Percentiles rank a stretch among this genome's conserved stretches.
Conservation (phyloP, 441 rosid species). For the Euphorbia schlechtendalii region DNA sequence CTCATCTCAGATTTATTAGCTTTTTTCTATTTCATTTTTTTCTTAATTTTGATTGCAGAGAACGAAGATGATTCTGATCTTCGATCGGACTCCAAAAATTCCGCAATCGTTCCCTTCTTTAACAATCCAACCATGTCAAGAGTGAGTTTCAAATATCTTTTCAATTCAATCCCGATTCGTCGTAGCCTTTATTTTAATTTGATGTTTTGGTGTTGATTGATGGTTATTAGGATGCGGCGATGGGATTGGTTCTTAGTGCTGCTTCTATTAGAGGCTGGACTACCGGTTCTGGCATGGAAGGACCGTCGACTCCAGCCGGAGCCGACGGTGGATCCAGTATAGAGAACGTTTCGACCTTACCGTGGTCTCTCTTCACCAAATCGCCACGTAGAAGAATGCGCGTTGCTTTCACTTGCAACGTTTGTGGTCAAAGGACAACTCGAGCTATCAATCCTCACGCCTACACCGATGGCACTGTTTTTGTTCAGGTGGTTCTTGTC, state of each 20-base stretch:
- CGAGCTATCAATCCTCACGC: slow-evolving; percentile 86
- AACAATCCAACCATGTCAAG: slow-evolving; percentile 45
- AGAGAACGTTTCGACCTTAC: slow-evolving; percentile 73
- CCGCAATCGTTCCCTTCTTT: slow-evolving; percentile 59
- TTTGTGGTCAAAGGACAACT: slow-evolving; percentile 84
- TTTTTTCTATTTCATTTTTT: too few relatives aligned
- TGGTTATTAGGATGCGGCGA: slow-evolving; percentile 65
- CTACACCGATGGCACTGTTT: slow-evolving; percentile 82
- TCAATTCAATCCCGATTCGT: too few relatives aligned
- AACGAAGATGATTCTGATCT: slow-evolving; percentile 28
- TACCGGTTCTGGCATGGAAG: slow-evolving; percentile 93
- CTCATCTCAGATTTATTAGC: background rate
- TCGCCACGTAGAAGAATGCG: slow-evolving; percentile 96
- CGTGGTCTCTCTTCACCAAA: slow-evolving; percentile 88
- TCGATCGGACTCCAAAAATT: slow-evolving; percentile 43
- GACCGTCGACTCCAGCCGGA: slow-evolving; percentile 62
- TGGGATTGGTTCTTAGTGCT: slow-evolving; percentile 84
- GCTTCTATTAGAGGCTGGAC: slow-evolving; percentile 91
- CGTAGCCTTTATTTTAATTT: too few relatives aligned
- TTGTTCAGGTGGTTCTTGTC: slow-evolving; percentile 54
- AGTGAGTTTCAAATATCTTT: background rate
- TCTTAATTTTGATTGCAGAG: too few relatives aligned
- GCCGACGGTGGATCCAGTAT: slow-evolving; percentile 36
- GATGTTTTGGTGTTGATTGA: too few relatives aligned
- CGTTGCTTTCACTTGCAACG: slow-evolving; percentile 86